Evolutionary conservation across 2,329 filamentous ascomycete species (phyloP).

Genomic region (Ramularia endophylla): DNA sequence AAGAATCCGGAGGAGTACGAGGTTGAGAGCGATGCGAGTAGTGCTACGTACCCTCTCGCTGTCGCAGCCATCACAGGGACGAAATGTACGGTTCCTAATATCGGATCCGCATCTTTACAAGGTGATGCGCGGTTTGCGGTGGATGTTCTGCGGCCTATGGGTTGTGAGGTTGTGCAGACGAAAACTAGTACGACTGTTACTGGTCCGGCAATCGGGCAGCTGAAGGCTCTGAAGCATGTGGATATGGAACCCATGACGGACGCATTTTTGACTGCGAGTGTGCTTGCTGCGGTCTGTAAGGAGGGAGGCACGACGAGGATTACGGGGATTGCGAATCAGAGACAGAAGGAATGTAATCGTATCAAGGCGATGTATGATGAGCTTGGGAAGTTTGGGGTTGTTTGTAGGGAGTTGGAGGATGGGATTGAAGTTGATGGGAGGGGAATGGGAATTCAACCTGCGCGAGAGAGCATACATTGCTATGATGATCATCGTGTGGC

Average conservation of each 20-base stretch:
- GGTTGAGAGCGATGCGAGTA: slow-evolving; percentile 96
- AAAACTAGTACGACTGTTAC: slow-evolving; percentile 85
- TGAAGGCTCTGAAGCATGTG: slow-evolving; percentile 72
- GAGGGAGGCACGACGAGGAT: slow-evolving; percentile 67
- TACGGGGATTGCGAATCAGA: slow-evolving; percentile 91
- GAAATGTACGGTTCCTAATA: slow-evolving; percentile 93
- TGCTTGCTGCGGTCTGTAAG: slow-evolving; percentile 78
- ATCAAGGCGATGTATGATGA: slow-evolving; percentile 95
- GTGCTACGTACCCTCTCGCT: slow-evolving; percentile 90
- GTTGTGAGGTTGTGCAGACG: slow-evolving; percentile 81
- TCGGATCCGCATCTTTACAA: slow-evolving; percentile 84
- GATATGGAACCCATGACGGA: slow-evolving; percentile 99
- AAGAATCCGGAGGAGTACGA: slow-evolving; percentile 78
- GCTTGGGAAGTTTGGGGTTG: slow-evolving; percentile 86
- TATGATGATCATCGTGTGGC: slow-evolving; percentile 98
- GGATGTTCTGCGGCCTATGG: slow-evolving; percentile 87
- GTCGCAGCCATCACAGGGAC: slow-evolving; percentile 94
- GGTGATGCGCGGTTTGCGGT: slow-evolving; percentile 92
- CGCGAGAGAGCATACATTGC: slow-evolving; percentile 66
- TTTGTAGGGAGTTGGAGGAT: slow-evolving; percentile 82
- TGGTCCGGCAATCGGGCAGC: slow-evolving; percentile 66
- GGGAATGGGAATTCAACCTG: slow-evolving; percentile 50
- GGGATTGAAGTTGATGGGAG: slow-evolving; percentile 72
- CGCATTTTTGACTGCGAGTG: slow-evolving; percentile 91
- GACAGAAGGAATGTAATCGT: slow-evolving; percentile 96